Base-by-base conservation (phyloP, 148 eudicot species). In the Heliamphora exappendiculata region DNA sequence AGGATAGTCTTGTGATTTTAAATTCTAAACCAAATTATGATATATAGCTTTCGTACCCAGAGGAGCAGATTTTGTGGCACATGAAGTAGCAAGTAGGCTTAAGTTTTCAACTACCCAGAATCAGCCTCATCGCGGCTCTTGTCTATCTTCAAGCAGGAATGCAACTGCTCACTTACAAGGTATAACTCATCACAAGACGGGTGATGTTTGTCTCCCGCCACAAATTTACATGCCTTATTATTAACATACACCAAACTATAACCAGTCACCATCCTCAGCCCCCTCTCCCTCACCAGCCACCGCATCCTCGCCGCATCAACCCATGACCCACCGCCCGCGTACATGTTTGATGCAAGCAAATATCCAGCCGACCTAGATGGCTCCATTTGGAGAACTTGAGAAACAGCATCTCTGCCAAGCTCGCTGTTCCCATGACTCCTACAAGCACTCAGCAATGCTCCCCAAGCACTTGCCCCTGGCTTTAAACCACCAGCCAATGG, bases 391-490 rank as follows among this genome's bases (percentile, higher is more conserved):
- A 91, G 82, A 44, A 94, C 74, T 49, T 73, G 80, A 59, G 86
- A 74, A 76, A 78, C 84, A 24, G 87, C 90, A 72, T 65, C 84
- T 20, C 54, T 84, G 42, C 88, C 87, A 57, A 87, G 72, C 67
- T 86, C 85, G 4, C 65, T 33, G 36, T 82, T 82, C 63, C 69
- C 78, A 64, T 79, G 86, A 71, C 82, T 83, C 36, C 88, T 85
- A 78, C 88, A 86, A 39, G 88, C 93, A 79, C 97, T 94, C 66
- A 93, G 78, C 36, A 93, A 73, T 16, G 98, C 85, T 24, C 94
- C 94, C 97, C 94, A 93, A 14, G 92, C 78, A 68, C 88, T 91
- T 29, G 89, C 85, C 50, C 85, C 80, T 14, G 73, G 87, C 76
- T 82, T 84, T 24, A 80, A 49, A 60, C 80, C 73, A 36, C 75